Base-by-base conservation (phyloP, 768 basidiomycete genomes). In the Termitomyces sp. region DNA sequence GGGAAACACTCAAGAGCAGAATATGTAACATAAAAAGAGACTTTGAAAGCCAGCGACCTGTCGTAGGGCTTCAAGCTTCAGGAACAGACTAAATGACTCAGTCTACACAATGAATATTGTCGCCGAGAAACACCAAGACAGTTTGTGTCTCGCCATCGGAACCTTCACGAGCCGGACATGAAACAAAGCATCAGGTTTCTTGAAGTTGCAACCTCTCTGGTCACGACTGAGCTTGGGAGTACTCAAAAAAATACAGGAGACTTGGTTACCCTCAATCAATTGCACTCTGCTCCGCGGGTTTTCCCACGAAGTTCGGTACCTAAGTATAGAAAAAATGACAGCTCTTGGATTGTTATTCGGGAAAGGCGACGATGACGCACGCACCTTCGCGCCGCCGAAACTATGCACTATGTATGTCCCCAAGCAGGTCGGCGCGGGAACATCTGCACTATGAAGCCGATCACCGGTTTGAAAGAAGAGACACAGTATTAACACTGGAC, bases 341-440 rank as follows among this genome's bases (percentile, higher is more conserved):
- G 20, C 35, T 36, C 10, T 23, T 9, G 18, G 5, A 8, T 38
- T 40, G 23, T 40, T 52, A 38, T 40, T 52, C 36, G 51, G 51
- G 23, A 51, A 16, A 51, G 20, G 35, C 14, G 43, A 33, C 43
- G 16, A 50, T 58, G 57, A 58, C 57, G 51, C 57, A 46, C 36
- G 57, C 50, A 52, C 36, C 23, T 26, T 46, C n/a, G 23, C 23
- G 2, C 44, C 36, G 28, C 47, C 40, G n/a, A 40, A 18, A 3
- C 7, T 16, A 18, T 43, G 30, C 32, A 33, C 41, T 10, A 33
- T 43, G 36, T 40, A 33, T 43, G 36, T 40, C 40, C 41, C 40
- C 43, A 16, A 13, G 41, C 49, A 44, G 41, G 41, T 36, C 50
- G 18, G 57, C 50, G 50, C 50, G 50, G 57, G 57, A 51, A 44